Evolutionary conservation across 73 alveolate genomes (phyloP).

Genomic region (Blepharisma japonicum): DNA sequence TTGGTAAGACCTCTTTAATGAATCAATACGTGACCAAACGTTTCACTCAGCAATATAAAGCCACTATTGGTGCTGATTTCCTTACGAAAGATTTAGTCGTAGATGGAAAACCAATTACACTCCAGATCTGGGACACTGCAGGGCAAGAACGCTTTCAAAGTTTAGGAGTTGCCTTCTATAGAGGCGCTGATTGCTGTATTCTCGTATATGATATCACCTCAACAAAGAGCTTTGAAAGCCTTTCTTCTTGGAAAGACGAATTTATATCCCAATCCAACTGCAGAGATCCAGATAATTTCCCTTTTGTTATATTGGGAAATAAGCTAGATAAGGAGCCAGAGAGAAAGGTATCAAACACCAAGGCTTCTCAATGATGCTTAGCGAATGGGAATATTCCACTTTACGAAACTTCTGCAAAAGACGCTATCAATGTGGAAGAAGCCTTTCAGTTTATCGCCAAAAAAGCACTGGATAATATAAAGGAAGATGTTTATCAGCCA

Average conservation of each 20-base stretch:
- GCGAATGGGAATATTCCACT: slow-evolving; percentile 74
- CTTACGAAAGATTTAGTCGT: slow-evolving; percentile 84
- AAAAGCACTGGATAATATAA: slow-evolving; percentile 47
- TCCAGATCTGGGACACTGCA: slow-evolving; percentile 69
- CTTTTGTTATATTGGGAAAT: slow-evolving; percentile 96
- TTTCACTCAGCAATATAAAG: slow-evolving; percentile 80
- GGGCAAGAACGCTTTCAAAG: slow-evolving; percentile 75
- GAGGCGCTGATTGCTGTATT: slow-evolving; percentile 98
- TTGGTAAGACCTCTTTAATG: slow-evolving; percentile 93
- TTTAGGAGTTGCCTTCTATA: slow-evolving; percentile 96
- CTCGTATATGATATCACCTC: slow-evolving; percentile 89
- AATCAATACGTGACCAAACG: slow-evolving; percentile 80
- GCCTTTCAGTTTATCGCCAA: slow-evolving; percentile 81
- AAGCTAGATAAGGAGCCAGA: slow-evolving; percentile 67
- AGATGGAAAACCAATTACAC: slow-evolving; percentile 88
- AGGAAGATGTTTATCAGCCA: slow-evolving; percentile 12
- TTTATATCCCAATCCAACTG: slow-evolving; percentile 83
- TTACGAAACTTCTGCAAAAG: slow-evolving; percentile 85
- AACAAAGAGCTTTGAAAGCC: slow-evolving; percentile 80
- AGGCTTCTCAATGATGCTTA: slow-evolving; percentile 90
- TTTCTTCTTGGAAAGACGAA: slow-evolving; percentile 93
- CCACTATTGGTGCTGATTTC: slow-evolving; percentile 98
- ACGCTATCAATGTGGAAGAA: slow-evolving; percentile 75
- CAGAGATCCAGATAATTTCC: slow-evolving; percentile 91
- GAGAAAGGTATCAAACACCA: slow-evolving; percentile 68